Base-by-base conservation (phyloP, 176 grass and related monocot species). In the Urochloa ruziziensis region DNA sequence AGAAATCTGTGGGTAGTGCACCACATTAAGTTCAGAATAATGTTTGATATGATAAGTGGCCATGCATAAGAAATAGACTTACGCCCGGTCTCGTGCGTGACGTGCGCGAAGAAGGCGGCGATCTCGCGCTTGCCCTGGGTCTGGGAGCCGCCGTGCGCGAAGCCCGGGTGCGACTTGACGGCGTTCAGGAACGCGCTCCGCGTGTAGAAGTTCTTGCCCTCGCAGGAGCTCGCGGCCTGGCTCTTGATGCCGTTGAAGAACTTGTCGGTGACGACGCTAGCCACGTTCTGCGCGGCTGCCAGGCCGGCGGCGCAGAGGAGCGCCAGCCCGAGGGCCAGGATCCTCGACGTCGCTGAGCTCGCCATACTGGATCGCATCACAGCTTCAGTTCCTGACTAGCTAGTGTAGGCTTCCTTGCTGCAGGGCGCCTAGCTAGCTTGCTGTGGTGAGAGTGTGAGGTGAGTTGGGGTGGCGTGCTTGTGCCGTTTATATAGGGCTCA, bases 71-170 rank as follows among this genome's bases (percentile, higher is more conserved):
- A 40, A 40, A 8, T 25, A 47, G 44, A 47, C 44, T 47, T 14
- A 47, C 44, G 14, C 14, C 89, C 84, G 21, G 91, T 97, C 79
- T 94, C 88, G 47, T 91, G 88, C 2, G 88, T 89, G 77, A 94
- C 87, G 28, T 97, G 85, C 1, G 91, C 90, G 62, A 94, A 97
- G 81, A 92, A 97, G 25, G 91, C 88, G 14, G 94, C 92, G 7
- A 97, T 87, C 82, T 97, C 94, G n/a, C 88, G 74, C 83, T 90
- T 94, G 44, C 81, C 42, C 9, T 89, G 13, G 67, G 83, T 89
- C 12, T 17, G 49, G 0, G 89, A 79, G 6, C 89, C 54, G 33
- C 51, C 79, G 17, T 10, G 62, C 44, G 75, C 94, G 25, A 97
- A 97, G 39, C 3, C 56, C 2, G 79, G 15, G 74, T 87, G 86